phyloP scores from a whole-genome alignment of 148 eudicot species.

The Camellia sinensis region DNA sequence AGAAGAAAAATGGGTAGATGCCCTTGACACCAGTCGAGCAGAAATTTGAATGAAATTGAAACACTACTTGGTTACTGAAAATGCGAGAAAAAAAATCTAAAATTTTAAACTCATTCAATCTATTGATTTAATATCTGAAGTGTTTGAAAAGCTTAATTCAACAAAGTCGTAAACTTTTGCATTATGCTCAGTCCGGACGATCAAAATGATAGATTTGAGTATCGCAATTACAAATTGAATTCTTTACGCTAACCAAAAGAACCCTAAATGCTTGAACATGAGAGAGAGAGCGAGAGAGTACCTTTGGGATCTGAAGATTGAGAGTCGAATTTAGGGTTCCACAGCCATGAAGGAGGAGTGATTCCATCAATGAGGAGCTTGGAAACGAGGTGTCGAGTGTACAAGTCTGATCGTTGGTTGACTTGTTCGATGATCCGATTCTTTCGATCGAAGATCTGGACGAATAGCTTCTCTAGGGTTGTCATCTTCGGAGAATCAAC shows the following conservation, averaged over 20 bases:
- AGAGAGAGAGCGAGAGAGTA: not conserved
- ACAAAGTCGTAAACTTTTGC: not conserved
- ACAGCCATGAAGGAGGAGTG: constrained; percentile 65
- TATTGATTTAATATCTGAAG: not conserved
- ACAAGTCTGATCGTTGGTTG: constrained; percentile 54
- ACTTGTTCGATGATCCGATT: constrained; percentile 48
- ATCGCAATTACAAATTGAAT: not conserved
- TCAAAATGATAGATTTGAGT: not conserved
- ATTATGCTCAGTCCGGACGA: not conserved
- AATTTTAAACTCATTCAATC: not conserved
- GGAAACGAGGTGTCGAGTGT: constrained; percentile 67
- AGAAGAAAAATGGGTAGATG: too few species aligned
- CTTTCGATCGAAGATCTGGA: constrained; percentile 71
- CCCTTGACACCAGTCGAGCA: too few species aligned
- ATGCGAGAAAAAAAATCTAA: not conserved
- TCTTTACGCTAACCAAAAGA: not conserved
- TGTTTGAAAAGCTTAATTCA: not conserved
- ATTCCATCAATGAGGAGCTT: constrained; percentile 65
- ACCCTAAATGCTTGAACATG: not conserved
- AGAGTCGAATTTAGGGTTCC: constrained; percentile 33
- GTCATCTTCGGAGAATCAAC: constrained; percentile 28
- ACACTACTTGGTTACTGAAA: not conserved
- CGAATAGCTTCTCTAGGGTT: constrained; percentile 71
- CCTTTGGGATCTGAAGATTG: constrained; percentile 27
- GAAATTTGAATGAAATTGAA: too few species aligned